phyloP scores from a whole-genome alignment of 2,329 filamentous ascomycete genomes.

The Madurella mycetomatis region DNA sequence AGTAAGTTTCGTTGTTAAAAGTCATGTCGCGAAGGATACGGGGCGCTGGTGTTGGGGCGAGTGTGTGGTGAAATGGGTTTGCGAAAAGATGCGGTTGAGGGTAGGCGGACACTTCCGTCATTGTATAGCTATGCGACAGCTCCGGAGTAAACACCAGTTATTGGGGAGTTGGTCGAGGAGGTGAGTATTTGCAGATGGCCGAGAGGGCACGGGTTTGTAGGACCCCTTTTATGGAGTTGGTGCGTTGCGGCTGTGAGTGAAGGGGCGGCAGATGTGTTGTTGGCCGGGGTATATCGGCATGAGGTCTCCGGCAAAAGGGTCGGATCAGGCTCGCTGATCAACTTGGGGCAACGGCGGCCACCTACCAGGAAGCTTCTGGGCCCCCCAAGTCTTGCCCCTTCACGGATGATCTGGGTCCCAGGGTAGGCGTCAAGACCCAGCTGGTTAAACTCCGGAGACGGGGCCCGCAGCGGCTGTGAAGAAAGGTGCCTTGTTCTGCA shows the following conservation, averaged over 20 bases:
- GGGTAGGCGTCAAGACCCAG: neutral
- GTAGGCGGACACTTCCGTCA: slow-evolving; percentile 18
- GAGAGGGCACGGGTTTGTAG: neutral
- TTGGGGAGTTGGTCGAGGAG: neutral
- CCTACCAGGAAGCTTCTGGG: slow-evolving; percentile 5
- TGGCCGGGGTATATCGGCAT: slow-evolving; percentile 1
- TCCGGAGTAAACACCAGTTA: neutral
- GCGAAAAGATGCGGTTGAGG: slow-evolving; percentile 13
- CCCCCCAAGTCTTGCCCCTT: neutral
- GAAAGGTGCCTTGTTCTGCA: no score
- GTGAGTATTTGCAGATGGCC: neutral
- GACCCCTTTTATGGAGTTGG: slow-evolving; percentile 2
- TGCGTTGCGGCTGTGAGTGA: neutral
- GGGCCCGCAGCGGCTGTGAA: no score
- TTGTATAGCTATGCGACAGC: slow-evolving; percentile 1
- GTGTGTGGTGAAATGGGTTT: slow-evolving; percentile 11
- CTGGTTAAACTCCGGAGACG: no score
- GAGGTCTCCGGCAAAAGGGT: neutral
- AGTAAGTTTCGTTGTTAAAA: slow-evolving; percentile 5
- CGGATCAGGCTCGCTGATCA: neutral
- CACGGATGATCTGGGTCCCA: neutral
- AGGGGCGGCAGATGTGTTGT: slow-evolving; percentile 1
- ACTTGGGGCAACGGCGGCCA: neutral
- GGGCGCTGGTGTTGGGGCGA: slow-evolving; percentile 9
- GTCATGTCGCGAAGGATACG: slow-evolving; percentile 10